Conservation (phyloP, 331 rosid species). For the Erythrophleum ivorense region DNA sequence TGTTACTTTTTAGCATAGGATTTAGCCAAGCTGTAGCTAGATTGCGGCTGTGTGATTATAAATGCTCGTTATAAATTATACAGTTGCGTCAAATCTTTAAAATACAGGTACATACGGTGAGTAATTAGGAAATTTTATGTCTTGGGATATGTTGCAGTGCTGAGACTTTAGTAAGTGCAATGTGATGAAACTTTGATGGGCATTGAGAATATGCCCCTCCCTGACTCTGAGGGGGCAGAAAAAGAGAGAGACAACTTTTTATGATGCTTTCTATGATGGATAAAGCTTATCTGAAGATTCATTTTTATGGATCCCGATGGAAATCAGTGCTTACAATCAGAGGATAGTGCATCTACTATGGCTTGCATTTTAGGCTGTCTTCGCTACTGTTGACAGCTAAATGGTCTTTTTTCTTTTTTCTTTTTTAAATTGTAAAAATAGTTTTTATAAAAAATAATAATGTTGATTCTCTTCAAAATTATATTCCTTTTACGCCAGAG, state of each 20-base stretch:
- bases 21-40: slow-evolving; percentile 24
- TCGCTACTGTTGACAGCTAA: neutral
- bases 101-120: neutral
- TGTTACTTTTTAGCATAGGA: slow-evolving; percentile 27
- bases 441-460: neutral
- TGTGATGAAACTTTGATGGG: slow-evolving; percentile 5
- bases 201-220: neutral
- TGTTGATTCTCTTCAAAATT: neutral
- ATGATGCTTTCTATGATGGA: neutral
- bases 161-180: neutral
- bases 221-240: neutral
- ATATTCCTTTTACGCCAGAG: neutral
- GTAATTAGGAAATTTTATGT: neutral
- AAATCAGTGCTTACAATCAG: neutral
- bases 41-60: slow-evolving; percentile 18
- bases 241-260: neutral
- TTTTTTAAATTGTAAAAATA: no score
- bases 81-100: neutral
- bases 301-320: neutral
- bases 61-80: neutral
- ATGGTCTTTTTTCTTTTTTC: neutral
- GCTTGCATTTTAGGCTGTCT: neutral
- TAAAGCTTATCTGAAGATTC: neutral
- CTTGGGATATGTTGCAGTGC: neutral
- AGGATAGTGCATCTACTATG: neutral